A percentile compares a stretch with the other conserved stretches of the same genome.
Evolutionary conservation across 2,329 filamentous ascomycete species (phyloP).

Genomic region (Blastomyces parvus): DNA sequence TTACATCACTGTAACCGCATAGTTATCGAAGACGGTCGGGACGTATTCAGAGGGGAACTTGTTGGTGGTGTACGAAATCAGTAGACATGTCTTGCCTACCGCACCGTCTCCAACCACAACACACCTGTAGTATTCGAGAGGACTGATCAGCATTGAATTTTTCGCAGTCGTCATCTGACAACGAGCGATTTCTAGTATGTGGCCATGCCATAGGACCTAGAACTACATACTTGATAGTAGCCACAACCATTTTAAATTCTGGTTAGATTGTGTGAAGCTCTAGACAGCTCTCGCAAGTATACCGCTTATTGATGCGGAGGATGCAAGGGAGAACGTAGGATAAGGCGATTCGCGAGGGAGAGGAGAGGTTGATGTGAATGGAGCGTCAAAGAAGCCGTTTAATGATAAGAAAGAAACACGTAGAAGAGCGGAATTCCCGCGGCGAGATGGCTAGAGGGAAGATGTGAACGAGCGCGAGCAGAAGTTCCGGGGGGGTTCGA

Average conservation of each 20-base stretch:
- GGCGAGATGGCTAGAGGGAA: conserved; percentile 2
- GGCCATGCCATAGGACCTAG: not conserved
- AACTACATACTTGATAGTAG: conserved; percentile 52
- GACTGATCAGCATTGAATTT: not conserved
- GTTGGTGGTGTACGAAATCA: conserved; percentile 99
- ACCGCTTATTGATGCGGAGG: conserved; percentile 7
- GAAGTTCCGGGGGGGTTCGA: not conserved
- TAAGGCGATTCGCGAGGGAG: conserved; percentile 9
- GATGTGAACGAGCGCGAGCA: not conserved
- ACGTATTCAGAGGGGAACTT: conserved; percentile 99
- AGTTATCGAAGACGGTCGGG: conserved; percentile 98
- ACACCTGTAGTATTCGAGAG: conserved; percentile 52
- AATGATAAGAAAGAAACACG: not conserved
- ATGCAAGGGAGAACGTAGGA: not conserved
- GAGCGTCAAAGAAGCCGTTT: not conserved
- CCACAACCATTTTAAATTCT: conserved; percentile 47
- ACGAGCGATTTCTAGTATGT: not conserved
- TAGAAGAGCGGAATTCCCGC: not conserved
- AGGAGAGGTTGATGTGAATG: not conserved
- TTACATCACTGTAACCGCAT: conserved; percentile 99
- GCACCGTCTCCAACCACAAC: conserved; percentile 99
- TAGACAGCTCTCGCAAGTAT: conserved; percentile 2
- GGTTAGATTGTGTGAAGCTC: not conserved
- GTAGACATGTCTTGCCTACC: conserved; percentile 95
- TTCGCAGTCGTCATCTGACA: conserved; percentile 16